These are phyloP conservation scores for Parastagonospora nodorum DNA, from an alignment of 2,329 filamentous ascomycete species.

Conservation along the genomic window DNA sequence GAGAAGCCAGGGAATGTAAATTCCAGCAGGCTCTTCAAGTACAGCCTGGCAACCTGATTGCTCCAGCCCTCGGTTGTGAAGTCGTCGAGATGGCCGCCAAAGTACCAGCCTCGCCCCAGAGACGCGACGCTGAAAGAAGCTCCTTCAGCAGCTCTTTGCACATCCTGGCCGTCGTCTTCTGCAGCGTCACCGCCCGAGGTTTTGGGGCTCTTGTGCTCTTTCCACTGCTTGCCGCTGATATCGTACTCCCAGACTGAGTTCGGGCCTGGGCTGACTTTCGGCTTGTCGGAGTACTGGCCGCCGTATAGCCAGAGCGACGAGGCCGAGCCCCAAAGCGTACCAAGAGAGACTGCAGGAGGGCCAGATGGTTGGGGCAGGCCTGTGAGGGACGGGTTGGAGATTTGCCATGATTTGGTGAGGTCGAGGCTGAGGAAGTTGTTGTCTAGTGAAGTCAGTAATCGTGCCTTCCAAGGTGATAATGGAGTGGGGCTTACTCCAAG, in stretches of 20 bases:
- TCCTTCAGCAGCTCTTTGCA: constrained; percentile 75
- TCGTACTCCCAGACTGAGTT: constrained; percentile 74
- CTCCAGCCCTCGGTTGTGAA: constrained; percentile 71
- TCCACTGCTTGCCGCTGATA: constrained; percentile 64
- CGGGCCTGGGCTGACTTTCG: constrained; percentile 60
- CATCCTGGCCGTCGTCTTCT: constrained; percentile 57
- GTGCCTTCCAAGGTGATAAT: not conserved
- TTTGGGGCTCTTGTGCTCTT: constrained; percentile 63
- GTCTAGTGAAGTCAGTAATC: constrained; percentile 9
- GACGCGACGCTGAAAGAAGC: constrained; percentile 72
- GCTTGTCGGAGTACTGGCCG: constrained; percentile 71
- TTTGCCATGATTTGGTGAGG: constrained; percentile 73
- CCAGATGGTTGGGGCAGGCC: constrained; percentile 69
- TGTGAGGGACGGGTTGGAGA: constrained; percentile 64
- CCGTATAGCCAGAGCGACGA: constrained; percentile 74
- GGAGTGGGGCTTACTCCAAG: constrained; percentile 65
- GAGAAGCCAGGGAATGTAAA: constrained; percentile 74
- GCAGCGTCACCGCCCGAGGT: constrained; percentile 69
- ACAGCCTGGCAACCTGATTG: constrained; percentile 65
- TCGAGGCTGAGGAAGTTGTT: constrained; percentile 76
- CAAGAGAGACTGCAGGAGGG: constrained; percentile 72
- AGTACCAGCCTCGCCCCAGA: constrained; percentile 75
- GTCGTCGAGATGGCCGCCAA: constrained; percentile 75
- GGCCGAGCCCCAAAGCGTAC: constrained; percentile 77
- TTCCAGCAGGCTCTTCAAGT: constrained; percentile 75